A percentile compares a stretch with the other conserved stretches of the same genome.
Evolutionary conservation across 345 rosid species (phyloP).

Genomic region (Aquilaria malaccensis): DNA sequence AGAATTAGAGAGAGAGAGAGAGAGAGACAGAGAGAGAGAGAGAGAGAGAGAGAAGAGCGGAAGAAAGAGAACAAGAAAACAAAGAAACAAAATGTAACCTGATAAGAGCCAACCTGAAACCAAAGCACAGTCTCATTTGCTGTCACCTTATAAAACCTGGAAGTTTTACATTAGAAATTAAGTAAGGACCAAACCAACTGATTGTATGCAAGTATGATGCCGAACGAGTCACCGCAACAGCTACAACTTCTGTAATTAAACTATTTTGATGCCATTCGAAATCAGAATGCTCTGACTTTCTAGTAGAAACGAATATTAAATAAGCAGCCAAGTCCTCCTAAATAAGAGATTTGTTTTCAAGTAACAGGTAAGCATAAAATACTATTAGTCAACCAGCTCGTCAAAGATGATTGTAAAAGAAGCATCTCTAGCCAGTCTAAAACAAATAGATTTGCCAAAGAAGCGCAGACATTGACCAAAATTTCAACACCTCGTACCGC

Average conservation of each 20-base stretch:
- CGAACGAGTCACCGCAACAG: background rate
- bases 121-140: slow-evolving; percentile 61
- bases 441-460: no score
- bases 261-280: no score
- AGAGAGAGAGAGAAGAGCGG: background rate
- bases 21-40: slow-evolving; percentile 2
- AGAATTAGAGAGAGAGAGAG: background rate
- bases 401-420: no score
- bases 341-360: no score
- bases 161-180: slow-evolving; percentile 7
- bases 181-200: slow-evolving; percentile 5
- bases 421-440: no score
- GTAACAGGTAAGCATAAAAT: no score
- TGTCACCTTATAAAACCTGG: slow-evolving; percentile 83
- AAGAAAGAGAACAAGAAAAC: slow-evolving; percentile 13
- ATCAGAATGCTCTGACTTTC: no score
- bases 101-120: slow-evolving; percentile 99
- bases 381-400: no score
- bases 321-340: no score
- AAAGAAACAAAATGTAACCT: slow-evolving; percentile 68
- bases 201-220: background rate
- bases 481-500: slow-evolving; percentile 6
- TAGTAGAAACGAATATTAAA: no score
- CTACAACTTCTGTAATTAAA: no score
- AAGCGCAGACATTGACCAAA: background rate